These are phyloP conservation scores for Geranium brycei DNA, from an alignment of 345 rosid species.

Conservation along the genomic window DNA sequence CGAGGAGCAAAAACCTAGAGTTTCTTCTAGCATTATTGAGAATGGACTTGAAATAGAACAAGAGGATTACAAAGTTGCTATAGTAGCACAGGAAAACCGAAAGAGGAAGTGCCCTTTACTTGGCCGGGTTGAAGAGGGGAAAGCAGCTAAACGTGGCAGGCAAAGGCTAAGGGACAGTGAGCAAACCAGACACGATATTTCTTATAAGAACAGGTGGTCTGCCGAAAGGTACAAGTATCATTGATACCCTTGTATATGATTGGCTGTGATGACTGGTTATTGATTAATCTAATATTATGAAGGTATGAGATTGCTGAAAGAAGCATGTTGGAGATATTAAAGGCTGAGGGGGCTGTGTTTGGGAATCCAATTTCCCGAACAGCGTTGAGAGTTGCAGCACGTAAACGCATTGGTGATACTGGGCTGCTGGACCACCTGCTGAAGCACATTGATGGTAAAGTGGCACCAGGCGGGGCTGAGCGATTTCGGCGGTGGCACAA, in stretches of 20 bases:
- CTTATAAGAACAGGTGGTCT: constrained; percentile 46
- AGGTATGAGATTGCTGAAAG: constrained; percentile 64
- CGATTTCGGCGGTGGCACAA: constrained; percentile 79
- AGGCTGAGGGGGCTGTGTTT: constrained; percentile 59
- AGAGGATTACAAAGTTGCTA: constrained; percentile 15
- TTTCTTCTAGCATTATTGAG: constrained; percentile 18
- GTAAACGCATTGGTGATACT: constrained; percentile 69
- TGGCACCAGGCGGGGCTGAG: constrained; percentile 72
- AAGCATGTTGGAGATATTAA: constrained; percentile 53
- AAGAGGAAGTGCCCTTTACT: constrained; percentile 30
- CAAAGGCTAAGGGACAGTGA: constrained; percentile 12
- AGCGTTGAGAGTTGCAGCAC: constrained; percentile 48
- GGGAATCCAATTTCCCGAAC: constrained; percentile 53
- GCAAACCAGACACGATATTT: constrained; percentile 15
- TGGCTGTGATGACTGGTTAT: background rate
- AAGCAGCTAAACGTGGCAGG: constrained; percentile 11
- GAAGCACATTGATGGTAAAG: constrained; percentile 83
- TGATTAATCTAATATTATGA: constrained; percentile 9
- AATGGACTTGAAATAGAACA: constrained; percentile 24
- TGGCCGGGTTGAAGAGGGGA: constrained; percentile 15
- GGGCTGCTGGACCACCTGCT: constrained; percentile 87
- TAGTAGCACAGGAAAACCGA: constrained; percentile 14
- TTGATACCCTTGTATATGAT: background rate
- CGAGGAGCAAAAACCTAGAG: constrained; percentile 13
- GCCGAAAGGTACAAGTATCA: constrained; percentile 38